These are phyloP conservation scores for Trichoderma sp. DNA, from an alignment of 2,329 filamentous ascomycete species.

Conservation along the genomic window DNA sequence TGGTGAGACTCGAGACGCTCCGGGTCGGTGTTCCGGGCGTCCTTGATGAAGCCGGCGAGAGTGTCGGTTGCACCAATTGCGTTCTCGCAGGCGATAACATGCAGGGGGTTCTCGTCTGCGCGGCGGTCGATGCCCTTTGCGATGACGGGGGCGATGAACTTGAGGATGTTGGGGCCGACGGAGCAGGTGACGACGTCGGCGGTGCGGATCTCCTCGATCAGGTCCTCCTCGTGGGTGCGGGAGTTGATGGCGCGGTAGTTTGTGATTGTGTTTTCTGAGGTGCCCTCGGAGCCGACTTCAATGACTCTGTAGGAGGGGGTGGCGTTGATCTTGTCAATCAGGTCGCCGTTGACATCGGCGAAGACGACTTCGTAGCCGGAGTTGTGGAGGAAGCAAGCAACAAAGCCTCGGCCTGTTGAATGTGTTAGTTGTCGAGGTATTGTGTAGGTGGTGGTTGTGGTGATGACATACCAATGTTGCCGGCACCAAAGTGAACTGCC, in stretches of 20 bases:
- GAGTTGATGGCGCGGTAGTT: slow-evolving; percentile 98
- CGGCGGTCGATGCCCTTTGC: slow-evolving; percentile 88
- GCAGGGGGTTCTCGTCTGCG: slow-evolving; percentile 65
- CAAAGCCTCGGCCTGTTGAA: slow-evolving; percentile 65
- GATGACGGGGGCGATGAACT: slow-evolving; percentile 93
- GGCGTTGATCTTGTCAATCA: slow-evolving; percentile 77
- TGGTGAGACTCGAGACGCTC: slow-evolving; percentile 66
- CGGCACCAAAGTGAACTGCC: slow-evolving; percentile 81
- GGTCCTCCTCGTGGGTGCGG: slow-evolving; percentile 74
- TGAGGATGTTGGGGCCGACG: slow-evolving; percentile 92
- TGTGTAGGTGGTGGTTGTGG: not conserved
- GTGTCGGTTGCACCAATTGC: slow-evolving; percentile 92
- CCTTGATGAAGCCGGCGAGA: slow-evolving; percentile 76
- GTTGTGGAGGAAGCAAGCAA: slow-evolving; percentile 88
- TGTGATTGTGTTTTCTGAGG: slow-evolving; percentile 76
- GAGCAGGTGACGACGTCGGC: slow-evolving; percentile 95
- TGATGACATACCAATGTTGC: slow-evolving; percentile 66
- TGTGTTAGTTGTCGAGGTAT: slow-evolving; percentile 17
- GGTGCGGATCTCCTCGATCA: slow-evolving; percentile 79
- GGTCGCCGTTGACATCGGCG: slow-evolving; percentile 81
- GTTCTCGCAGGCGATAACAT: slow-evolving; percentile 98
- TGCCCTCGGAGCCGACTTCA: slow-evolving; percentile 83
- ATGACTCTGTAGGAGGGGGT: slow-evolving; percentile 83
- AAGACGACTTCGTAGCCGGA: slow-evolving; percentile 96
- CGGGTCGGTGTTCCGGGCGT: slow-evolving; percentile 66